These are phyloP conservation scores for Pseudonitzschia multiseries DNA, from an alignment of 108 stramenopile species.

Conservation along the genomic window DNA sequence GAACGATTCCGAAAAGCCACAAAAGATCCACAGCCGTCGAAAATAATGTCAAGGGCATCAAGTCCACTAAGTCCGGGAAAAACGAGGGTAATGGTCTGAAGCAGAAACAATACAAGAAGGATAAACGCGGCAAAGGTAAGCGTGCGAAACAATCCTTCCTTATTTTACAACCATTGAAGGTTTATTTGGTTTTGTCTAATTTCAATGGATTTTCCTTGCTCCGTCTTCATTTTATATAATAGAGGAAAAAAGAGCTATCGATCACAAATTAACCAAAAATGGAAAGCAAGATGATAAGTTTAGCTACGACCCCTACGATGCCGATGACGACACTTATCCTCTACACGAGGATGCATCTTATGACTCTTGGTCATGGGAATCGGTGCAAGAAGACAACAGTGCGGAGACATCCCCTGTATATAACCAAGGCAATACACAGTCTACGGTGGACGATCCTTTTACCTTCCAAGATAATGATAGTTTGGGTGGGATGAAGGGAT, in stretches of 20 bases:
- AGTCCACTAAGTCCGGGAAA: neutral
- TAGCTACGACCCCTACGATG: conserved; percentile 13
- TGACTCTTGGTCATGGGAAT: conserved; percentile 9
- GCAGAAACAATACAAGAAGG: conserved; percentile 4
- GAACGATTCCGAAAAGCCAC: neutral
- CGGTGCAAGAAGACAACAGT: neutral
- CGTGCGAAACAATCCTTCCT: neutral
- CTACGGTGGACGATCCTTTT: neutral
- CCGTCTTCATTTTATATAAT: no score
- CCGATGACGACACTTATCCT: neutral
- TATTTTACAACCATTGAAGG: no score
- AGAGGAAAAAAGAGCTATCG: neutral
- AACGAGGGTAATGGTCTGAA: neutral
- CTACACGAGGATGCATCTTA: neutral
- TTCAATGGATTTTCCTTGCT: no score
- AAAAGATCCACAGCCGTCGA: neutral
- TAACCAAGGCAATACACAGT: neutral
- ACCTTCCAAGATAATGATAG: neutral
- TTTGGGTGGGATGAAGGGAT: neutral
- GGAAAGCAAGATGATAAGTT: conserved; percentile 7
- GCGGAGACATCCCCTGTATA: neutral
- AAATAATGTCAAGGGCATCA: neutral
- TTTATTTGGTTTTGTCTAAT: no score
- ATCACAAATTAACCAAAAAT: conserved; percentile 8
- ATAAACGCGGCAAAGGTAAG: conserved; percentile 9